A percentile compares a stretch with the other conserved stretches of the same genome.
phyloP scores from a whole-genome alignment of 202 grass and related monocot species.

The Setaria italica region DNA sequence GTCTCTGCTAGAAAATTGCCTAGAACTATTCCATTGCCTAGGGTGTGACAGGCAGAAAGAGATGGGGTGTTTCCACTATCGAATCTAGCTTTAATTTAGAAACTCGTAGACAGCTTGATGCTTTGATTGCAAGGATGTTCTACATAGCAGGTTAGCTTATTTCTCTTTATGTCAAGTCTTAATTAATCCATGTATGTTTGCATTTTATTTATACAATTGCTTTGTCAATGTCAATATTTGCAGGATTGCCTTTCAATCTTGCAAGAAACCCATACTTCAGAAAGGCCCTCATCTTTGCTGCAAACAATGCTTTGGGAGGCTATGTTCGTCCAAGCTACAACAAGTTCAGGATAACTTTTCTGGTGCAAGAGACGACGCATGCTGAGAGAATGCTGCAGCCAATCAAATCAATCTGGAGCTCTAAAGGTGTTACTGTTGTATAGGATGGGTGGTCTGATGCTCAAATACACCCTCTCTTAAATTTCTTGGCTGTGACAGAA shows the following conservation, averaged over 20 bases:
- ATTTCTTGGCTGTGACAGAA: conserved; percentile 12
- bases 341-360: not conserved
- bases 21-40: not conserved
- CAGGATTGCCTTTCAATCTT: conserved; percentile 3
- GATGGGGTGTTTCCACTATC: not conserved
- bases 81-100: not conserved
- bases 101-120: not conserved
- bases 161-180: not conserved
- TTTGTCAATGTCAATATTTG: not conserved
- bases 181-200: too few species aligned
- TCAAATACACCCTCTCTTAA: not conserved
- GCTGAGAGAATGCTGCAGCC: not conserved
- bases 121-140: not conserved
- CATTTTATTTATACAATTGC: not conserved
- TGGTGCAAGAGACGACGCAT: not conserved
- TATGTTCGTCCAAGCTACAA: too few species aligned
- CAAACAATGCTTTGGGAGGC: not conserved
- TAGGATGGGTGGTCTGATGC: too few species aligned
- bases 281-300: not conserved
- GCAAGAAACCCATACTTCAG: conserved; percentile 18
- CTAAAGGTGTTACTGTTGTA: not conserved
- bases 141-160: not conserved
- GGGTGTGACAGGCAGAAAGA: not conserved
- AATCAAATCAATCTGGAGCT: conserved; percentile 10
- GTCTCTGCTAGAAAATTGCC: not conserved